These are phyloP conservation scores for Pleurotus djamor DNA, from an alignment of 768 basidiomycete genomes.

Conservation along the genomic window DNA sequence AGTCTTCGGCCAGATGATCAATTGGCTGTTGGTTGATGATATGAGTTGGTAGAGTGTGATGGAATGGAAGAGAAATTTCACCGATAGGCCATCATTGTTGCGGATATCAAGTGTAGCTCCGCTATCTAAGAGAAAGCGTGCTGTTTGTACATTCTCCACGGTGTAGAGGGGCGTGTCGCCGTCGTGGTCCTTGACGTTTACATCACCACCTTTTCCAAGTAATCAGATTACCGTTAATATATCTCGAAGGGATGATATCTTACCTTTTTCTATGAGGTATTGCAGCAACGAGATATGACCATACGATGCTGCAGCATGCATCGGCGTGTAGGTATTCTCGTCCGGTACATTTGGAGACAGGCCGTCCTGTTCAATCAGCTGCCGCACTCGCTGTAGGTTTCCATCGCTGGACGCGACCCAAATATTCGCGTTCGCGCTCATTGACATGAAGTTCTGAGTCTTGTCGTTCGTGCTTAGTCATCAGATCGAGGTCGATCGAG, in stretches of 20 bases:
- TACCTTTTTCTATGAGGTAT: conserved; percentile 76
- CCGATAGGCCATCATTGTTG: conserved; percentile 76
- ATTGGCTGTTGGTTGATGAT: conserved; percentile 48
- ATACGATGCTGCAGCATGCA: conserved; percentile 92
- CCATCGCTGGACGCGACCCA: conserved; percentile 96
- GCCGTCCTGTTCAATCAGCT: conserved; percentile 40
- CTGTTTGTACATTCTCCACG: conserved; percentile 79
- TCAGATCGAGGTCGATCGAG: conserved; percentile 7
- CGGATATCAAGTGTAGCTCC: conserved; percentile 63
- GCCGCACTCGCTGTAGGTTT: conserved; percentile 69
- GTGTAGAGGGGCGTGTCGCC: conserved; percentile 93
- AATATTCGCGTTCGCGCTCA: conserved; percentile 36
- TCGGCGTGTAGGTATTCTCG: conserved; percentile 76
- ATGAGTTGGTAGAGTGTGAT: background rate
- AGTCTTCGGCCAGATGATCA: conserved; percentile 69
- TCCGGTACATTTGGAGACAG: conserved; percentile 74
- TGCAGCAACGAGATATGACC: conserved; percentile 73
- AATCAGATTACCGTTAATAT: too few relatives aligned
- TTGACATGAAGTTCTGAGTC: background rate
- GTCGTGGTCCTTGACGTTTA: conserved; percentile 83
- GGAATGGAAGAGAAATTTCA: conserved; percentile 32
- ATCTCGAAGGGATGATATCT: background rate
- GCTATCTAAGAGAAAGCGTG: conserved; percentile 73
- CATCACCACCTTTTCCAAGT: conserved; percentile 65
- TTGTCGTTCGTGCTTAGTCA: too few relatives aligned